Evolutionary conservation across 148 eudicot species (phyloP), one percentile per base, ranked within the genome.

Genomic region (Rheum nobile): DNA sequence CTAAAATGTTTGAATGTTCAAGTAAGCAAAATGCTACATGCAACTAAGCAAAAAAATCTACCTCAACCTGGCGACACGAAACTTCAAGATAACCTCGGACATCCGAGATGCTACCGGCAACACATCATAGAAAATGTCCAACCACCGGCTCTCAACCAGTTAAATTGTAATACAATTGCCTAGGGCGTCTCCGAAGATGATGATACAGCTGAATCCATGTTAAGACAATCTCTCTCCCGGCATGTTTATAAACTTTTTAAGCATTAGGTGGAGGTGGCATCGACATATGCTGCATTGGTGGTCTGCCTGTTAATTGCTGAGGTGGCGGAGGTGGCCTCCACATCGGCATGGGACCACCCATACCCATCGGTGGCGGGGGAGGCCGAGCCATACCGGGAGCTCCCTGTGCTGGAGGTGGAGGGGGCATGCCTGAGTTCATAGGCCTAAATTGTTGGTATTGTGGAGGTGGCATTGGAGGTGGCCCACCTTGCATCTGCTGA

Each of bases 281-380:
- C 0, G 81, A 76, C 78, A 84, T 87, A 39, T 88, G 91, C 31
- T 80, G 88, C 88, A 84, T 84, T n/a, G 85, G 87, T 10, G 81
- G 88, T 77, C 89, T 85, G 4, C 86, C 86, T 3, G 67, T 61
- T 72, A 86, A 71, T 57, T 86, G 92, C 77, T 86, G 90, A 72
- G 88, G 88, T 17, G 83, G 89, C 12, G 89, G 91, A 2, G 85
- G 85, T 8, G 85, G 92, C 21, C 89, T 82, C 92, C 92, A 84
- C 42, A 35, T 73, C 35, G 84, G 85, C 19, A 75, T 87, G 6
- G 82, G 91, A 29, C 77, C 82, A 10, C 78, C 84, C 89, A 86
- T 86, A 13, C 83, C 81, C 74, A 77, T 82, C 17, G 86, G 88
- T 0, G 89, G 89, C 4, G 90, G 92, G 0, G 88, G 80, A 4